Base-by-base conservation (phyloP, 1,284 basidiomycete genomes). In the Irpex sp. region DNA sequence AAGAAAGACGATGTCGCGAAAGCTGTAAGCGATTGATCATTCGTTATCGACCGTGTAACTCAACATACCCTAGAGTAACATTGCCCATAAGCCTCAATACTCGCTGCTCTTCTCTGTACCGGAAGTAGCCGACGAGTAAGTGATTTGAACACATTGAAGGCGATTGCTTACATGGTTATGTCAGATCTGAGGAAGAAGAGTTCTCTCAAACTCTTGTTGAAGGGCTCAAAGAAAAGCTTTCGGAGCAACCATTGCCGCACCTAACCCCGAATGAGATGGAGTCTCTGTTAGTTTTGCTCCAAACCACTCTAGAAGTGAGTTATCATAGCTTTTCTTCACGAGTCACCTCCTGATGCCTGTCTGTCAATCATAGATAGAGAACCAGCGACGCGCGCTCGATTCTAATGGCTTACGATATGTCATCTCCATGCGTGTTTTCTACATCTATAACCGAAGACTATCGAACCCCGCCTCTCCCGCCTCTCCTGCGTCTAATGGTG, bases 401-500 rank as follows among this genome's bases (percentile, higher is more conserved):
- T 78, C 90, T 1, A 95, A 96, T 70, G 96, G 96, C 0, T 78
- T 97, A 58, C 89, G 95, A 48, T 98, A 95, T 76, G 83, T 97
- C 26, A 91, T 94, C 63, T 93, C 93, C 8, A 89, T 96, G 84
- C 85, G 93, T 7, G 89, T 87, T 1, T 93, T 93, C 74, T 90
- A 91, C 73, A 91, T 92, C 61, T 78, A 91, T 65, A 93, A 92
- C 71, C 79, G 79, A 58, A 83, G 87, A 4, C 82, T 82, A 7
- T 82, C 78, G 19, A 74, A 74, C 34, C 80, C 85, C 0, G 78
- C 74, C 59, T 82, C 80, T 57, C 82, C 82, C 11, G 72, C 75
- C 49, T 80, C 82, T 5, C 75, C 75, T 17, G 78, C 76, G 8
- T 44, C 37, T 0, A 71, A 47, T 47, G 40, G 40, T 47, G n/a